These are phyloP conservation scores for Podaxis sp. DNA, from an alignment of 768 basidiomycete genomes.

Conservation along the genomic window DNA sequence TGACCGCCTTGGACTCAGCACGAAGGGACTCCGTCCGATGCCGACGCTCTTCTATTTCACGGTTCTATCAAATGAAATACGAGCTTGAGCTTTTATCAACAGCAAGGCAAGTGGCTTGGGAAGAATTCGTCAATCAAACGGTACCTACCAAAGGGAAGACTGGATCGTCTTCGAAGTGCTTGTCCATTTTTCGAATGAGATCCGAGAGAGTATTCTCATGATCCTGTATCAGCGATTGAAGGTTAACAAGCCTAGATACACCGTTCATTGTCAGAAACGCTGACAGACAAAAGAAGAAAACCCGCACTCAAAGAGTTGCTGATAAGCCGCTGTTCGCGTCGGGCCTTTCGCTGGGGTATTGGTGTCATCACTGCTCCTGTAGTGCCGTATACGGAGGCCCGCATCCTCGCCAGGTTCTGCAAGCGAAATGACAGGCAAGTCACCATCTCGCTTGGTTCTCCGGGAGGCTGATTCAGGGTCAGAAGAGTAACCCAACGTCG, in stretches of 20 bases:
- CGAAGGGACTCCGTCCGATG: constrained; percentile 52
- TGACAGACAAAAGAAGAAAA: constrained; percentile 8
- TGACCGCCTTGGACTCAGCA: constrained; percentile 39
- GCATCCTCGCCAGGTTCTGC: constrained; percentile 17
- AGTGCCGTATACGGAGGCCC: constrained; percentile 33
- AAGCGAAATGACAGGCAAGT: constrained; percentile 8
- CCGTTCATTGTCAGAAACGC: not conserved
- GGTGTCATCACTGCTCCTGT: constrained; percentile 22
- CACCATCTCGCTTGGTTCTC: constrained; percentile 35
- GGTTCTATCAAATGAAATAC: constrained; percentile 46
- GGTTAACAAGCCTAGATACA: constrained; percentile 44
- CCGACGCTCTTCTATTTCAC: constrained; percentile 68
- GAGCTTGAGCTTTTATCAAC: constrained; percentile 12
- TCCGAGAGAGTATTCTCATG: constrained; percentile 48
- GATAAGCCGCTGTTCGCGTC: constrained; percentile 50
- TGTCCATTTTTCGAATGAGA: constrained; percentile 48
- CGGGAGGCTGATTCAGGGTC: constrained; percentile 64
- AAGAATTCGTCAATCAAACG: no score
- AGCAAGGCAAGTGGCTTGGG: not conserved
- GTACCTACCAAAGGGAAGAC: constrained; percentile 42
- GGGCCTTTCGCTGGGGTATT: constrained; percentile 16
- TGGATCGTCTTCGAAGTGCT: constrained; percentile 41
- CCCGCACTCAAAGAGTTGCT: constrained; percentile 71
- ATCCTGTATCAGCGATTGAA: constrained; percentile 54
- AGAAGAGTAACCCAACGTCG: constrained; percentile 62